These are phyloP conservation scores for Hyphochytrium catenoides DNA, from an alignment of 352 stramenopile species.

Conservation along the genomic window DNA sequence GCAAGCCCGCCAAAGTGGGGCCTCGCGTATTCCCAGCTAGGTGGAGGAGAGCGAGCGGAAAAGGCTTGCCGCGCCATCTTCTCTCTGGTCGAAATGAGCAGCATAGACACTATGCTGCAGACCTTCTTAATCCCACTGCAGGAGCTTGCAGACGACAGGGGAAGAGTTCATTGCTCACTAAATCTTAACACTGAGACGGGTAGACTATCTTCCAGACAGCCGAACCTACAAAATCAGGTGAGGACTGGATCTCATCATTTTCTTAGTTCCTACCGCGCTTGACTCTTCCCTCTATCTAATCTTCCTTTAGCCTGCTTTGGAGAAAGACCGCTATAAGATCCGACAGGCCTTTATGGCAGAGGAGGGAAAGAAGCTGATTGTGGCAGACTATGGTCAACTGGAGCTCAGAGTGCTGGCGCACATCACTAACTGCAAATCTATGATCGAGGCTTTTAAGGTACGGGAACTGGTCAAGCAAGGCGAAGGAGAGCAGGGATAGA, in stretches of 20 bases:
- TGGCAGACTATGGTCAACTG: constrained; percentile 99
- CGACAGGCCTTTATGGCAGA: constrained; percentile 73
- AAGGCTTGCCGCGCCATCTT: constrained; percentile 83
- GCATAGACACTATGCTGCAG: constrained; percentile 97
- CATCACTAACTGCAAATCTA: constrained; percentile 91
- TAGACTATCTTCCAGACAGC: constrained; percentile 80
- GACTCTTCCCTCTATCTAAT: neutral
- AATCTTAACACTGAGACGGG: constrained; percentile 99
- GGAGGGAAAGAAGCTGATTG: constrained; percentile 85
- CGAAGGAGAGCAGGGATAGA: no score
- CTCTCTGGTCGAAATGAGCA: constrained; percentile 81
- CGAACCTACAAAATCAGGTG: constrained; percentile 98
- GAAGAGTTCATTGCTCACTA: constrained; percentile 89
- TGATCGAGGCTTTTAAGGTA: constrained; percentile 88
- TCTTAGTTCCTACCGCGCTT: neutral
- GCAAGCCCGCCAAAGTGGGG: constrained; percentile 35
- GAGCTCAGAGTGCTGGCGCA: constrained; percentile 93
- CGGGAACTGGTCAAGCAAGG: neutral
- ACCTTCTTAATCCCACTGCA: constrained; percentile 84
- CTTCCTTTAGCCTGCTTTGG: constrained; percentile 20
- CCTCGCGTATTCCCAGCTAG: constrained; percentile 75
- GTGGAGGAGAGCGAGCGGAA: constrained; percentile 63
- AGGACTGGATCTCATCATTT: no score
- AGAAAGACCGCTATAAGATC: constrained; percentile 64
- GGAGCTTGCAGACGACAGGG: constrained; percentile 71